These are phyloP conservation scores for Fusarium nanum DNA, from an alignment of 2,329 filamentous ascomycete species.

Conservation along the genomic window DNA sequence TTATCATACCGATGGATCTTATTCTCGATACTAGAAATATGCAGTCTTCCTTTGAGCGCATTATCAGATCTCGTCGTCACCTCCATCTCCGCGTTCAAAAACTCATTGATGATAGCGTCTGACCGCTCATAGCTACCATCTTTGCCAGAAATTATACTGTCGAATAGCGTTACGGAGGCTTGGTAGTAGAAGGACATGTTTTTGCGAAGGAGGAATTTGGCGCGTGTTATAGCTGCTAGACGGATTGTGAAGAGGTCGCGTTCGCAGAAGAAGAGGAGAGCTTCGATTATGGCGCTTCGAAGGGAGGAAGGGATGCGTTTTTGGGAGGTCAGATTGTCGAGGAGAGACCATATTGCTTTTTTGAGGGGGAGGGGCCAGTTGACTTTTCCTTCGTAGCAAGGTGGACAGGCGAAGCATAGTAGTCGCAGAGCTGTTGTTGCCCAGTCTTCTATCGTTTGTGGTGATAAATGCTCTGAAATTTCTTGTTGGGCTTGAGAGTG, in stretches of 20 bases:
- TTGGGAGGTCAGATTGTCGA: constrained; percentile 33
- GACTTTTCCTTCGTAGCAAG: constrained; percentile 49
- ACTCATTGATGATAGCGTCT: constrained; percentile 43
- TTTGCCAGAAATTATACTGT: constrained; percentile 48
- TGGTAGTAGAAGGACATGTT: constrained; percentile 50
- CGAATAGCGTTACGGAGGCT: constrained; percentile 48
- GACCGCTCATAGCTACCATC: constrained; percentile 46
- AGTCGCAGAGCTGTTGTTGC: constrained; percentile 38
- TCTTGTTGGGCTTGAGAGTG: constrained; percentile 1
- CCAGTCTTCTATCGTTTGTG: constrained; percentile 38
- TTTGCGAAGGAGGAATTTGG: constrained; percentile 41
- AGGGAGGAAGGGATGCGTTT: constrained; percentile 32
- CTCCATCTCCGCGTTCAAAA: constrained; percentile 31
- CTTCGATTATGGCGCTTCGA: constrained; percentile 42
- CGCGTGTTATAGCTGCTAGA: constrained; percentile 39
- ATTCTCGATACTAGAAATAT: constrained; percentile 52
- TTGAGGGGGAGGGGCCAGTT: constrained; percentile 46
- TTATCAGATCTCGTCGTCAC: constrained; percentile 45
- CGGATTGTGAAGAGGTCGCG: constrained; percentile 47
- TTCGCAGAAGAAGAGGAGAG: constrained; percentile 49
- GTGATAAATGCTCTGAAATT: constrained; percentile 3
- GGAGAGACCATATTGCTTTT: constrained; percentile 44
- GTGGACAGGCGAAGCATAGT: constrained; percentile 48
- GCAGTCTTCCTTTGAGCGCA: constrained; percentile 48
- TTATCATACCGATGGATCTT: constrained; percentile 50